phyloP scores from a whole-genome alignment of 225 moss, liverwort and hornwort species.

The Anthoceros angustus region DNA sequence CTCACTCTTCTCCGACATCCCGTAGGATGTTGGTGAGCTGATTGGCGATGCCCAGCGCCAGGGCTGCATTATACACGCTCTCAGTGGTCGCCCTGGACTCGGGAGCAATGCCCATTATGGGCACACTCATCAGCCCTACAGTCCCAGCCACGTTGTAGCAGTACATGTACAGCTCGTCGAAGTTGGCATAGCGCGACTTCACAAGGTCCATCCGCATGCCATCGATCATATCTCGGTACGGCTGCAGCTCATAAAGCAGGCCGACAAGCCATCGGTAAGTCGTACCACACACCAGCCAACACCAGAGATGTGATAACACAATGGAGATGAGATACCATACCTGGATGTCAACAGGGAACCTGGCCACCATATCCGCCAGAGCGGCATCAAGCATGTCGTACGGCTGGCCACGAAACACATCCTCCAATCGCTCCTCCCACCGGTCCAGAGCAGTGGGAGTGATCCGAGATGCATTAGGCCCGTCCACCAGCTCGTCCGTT shows the following conservation, averaged over 20 bases:
- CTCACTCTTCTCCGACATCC: constrained; percentile 97
- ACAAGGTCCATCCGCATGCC: constrained; percentile 94
- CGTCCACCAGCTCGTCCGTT: constrained; percentile 93
- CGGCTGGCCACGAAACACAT: constrained; percentile 74
- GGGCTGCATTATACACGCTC: constrained; percentile 65
- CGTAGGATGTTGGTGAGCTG: constrained; percentile 93
- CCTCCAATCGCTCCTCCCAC: constrained; percentile 90
- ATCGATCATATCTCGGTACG: constrained; percentile 90
- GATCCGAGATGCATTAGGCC: constrained; percentile 83
- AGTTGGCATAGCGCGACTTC: constrained; percentile 70
- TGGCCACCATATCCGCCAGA: constrained; percentile 62
- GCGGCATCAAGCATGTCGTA: constrained; percentile 99
- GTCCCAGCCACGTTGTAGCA: constrained; percentile 97
- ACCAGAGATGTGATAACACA: background rate
- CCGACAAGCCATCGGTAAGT: background rate
- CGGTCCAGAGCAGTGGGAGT: constrained; percentile 76
- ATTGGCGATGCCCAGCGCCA: constrained; percentile 79
- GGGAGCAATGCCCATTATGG: constrained; percentile 73
- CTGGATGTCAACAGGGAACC: constrained; percentile 87
- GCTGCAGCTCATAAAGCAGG: constrained; percentile 23
- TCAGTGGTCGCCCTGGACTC: constrained; percentile 65
- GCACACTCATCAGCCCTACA: constrained; percentile 94
- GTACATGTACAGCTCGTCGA: constrained; percentile 83
- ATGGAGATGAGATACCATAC: constrained; percentile 13
- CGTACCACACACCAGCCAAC: background rate